Evolutionary conservation across 805 yeast species (phyloP), one percentile per base, ranked within the genome.

Genomic region (Sugiyamaella mastotermitis): DNA sequence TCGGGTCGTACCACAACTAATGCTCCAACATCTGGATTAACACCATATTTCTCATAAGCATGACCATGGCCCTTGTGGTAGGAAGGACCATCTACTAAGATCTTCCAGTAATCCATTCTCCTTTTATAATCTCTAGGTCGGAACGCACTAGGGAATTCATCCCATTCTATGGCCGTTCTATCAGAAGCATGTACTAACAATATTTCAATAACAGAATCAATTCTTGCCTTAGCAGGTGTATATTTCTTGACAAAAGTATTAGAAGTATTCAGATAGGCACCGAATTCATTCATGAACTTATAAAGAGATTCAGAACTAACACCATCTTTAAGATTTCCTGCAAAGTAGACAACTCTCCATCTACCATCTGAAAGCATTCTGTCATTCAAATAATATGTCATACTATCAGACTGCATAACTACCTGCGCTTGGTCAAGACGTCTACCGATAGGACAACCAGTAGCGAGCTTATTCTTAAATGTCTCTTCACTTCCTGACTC

Each of bases 1-100:
- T 59, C 64, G 8, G 64, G 64, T 32, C 64, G 44, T 7, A 56
- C 42, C 10, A 59, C 56, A 30, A 58, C 41, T 30, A 54, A 40
- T 24, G 51, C 46, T 8, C 62, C 62, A 13, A 39, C 37, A n/a
- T 40, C 27, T 19, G 47, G 45, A 31, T 56, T 52, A 32, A 58
- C 49, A 3, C 62, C 62, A 38, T 47, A 58, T 31, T 44, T 39
- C 4, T 36, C 49, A 39, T 56, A 58, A 2, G 54, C 54, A 40
- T 56, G 54, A 29, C 47, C 39, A 6, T 37, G 40, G n/a, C 62
- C 62, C 35, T 53, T 47, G 36, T 58, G 62, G 33, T 52, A 56
- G 8, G 61, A 50, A 3, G 42, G 40, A 17, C 48, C 60, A 33
- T 49, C 47, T 15, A 50, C 42, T 24, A 37, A 56, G 13, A 57